Conservation (phyloP, 306 rosid species). For the Castanospermum australe region DNA sequence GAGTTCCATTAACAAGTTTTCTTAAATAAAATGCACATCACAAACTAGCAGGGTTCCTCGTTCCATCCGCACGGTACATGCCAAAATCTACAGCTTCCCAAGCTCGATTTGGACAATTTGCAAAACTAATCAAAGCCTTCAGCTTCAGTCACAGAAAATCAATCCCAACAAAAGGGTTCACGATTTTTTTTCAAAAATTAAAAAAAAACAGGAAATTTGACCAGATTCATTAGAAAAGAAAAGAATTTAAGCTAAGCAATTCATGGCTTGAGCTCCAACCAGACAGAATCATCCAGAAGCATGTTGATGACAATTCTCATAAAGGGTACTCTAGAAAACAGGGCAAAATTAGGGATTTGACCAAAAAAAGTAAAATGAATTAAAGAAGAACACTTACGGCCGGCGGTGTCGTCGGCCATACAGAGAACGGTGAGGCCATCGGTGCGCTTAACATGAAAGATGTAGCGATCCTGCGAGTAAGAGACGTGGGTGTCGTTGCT, state of each 20-base stretch:
- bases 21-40: not conserved
- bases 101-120: not conserved
- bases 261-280: not conserved
- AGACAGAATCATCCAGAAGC: not conserved
- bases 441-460: slow-evolving; percentile 93
- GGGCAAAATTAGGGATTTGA: not conserved
- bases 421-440: slow-evolving; percentile 99
- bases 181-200: too few species aligned
- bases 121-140: not conserved
- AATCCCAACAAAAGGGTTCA: too few species aligned
- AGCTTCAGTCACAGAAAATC: too few species aligned
- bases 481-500: slow-evolving; percentile 76
- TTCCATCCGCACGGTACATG: not conserved
- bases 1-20: not conserved
- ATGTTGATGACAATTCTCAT: too few species aligned
- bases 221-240: too few species aligned
- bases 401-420: slow-evolving; percentile 93
- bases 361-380: not conserved
- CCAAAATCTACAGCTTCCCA: not conserved
- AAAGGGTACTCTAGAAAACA: too few species aligned
- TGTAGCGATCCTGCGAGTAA: slow-evolving; percentile 90
- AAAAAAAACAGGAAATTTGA: too few species aligned
- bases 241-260: not conserved
- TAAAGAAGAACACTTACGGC: slow-evolving; percentile 46
- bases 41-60: not conserved